Conservation (phyloP, 2,329 filamentous ascomycete species). For the Lizonia empirigonia region DNA sequence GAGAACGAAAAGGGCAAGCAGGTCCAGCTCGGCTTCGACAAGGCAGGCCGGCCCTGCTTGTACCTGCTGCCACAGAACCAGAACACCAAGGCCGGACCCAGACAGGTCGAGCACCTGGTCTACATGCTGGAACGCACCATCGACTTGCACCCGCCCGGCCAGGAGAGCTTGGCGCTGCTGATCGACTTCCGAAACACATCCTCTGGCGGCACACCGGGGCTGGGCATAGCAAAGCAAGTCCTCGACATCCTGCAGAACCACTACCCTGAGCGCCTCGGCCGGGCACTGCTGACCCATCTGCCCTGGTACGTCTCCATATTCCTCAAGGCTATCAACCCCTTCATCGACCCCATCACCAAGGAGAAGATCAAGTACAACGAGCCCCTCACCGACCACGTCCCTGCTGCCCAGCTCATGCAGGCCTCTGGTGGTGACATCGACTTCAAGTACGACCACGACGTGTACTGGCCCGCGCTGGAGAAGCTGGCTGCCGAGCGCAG, state of each 20-base stretch:
- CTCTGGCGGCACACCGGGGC: constrained; percentile 74
- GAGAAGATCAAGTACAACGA: constrained; percentile 99
- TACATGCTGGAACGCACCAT: constrained; percentile 93
- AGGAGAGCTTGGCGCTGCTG: constrained; percentile 84
- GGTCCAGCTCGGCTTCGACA: constrained; percentile 85
- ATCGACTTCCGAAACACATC: constrained; percentile 90
- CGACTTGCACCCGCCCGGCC: constrained; percentile 83
- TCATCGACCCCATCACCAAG: constrained; percentile 92
- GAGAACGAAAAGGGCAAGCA: constrained; percentile 99
- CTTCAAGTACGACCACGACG: constrained; percentile 87
- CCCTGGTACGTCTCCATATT: constrained; percentile 92
- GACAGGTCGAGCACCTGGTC: constrained; percentile 91
- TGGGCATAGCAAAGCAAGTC: constrained; percentile 81
- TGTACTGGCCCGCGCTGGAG: constrained; percentile 88
- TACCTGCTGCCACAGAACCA: constrained; percentile 90
- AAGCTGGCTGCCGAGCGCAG: constrained; percentile 70
- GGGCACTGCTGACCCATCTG: constrained; percentile 87
- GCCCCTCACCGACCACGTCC: constrained; percentile 81
- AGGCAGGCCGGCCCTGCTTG: constrained; percentile 81
- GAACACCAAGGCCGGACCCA: constrained; percentile 85
- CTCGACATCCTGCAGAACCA: constrained; percentile 91
- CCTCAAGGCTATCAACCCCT: constrained; percentile 94
- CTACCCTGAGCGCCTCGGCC: constrained; percentile 89
- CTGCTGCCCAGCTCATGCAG: constrained; percentile 80
- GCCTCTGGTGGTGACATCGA: constrained; percentile 78